phyloP scores from a whole-genome alignment of 345 rosid genomes.

The Cardiospermum halicacabum region DNA sequence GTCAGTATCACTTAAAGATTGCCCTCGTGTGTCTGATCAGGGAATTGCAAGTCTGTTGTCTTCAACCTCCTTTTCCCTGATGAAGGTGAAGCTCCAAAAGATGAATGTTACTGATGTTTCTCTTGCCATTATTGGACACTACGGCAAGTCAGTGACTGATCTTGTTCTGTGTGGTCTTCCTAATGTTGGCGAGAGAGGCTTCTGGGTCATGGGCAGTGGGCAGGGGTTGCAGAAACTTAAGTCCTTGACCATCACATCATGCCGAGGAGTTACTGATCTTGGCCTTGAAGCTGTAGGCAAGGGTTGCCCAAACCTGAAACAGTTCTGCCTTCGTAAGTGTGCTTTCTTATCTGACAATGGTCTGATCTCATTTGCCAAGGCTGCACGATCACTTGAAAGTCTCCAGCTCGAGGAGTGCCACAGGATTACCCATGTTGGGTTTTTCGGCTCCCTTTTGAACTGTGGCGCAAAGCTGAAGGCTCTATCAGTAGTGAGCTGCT shows the following conservation, averaged over 20 bases:
- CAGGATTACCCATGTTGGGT: slow-evolving; percentile 83
- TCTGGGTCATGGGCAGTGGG: slow-evolving; percentile 97
- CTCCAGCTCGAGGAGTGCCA: slow-evolving; percentile 91
- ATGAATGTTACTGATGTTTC: slow-evolving; percentile 76
- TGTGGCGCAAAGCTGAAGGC: slow-evolving; percentile 70
- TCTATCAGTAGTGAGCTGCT: slow-evolving; percentile 60
- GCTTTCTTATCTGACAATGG: slow-evolving; percentile 71
- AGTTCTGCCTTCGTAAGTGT: slow-evolving; percentile 47
- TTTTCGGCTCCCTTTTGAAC: slow-evolving; percentile 67
- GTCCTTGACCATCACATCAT: slow-evolving; percentile 55
- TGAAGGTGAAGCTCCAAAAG: slow-evolving; percentile 70
- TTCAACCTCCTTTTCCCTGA: slow-evolving; percentile 37
- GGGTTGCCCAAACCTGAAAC: slow-evolving; percentile 78
- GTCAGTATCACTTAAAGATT: slow-evolving; percentile 65
- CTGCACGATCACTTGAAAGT: slow-evolving; percentile 63
- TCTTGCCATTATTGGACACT: slow-evolving; percentile 83
- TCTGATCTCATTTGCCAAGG: slow-evolving; percentile 63
- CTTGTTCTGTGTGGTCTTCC: slow-evolving; percentile 58
- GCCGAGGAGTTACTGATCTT: slow-evolving; percentile 67
- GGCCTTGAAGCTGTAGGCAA: slow-evolving; percentile 76
- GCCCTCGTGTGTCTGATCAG: slow-evolving; percentile 83
- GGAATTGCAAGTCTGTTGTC: slow-evolving; percentile 66
- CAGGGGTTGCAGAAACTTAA: slow-evolving; percentile 74
- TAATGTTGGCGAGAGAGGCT: slow-evolving; percentile 72
- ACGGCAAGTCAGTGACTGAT: slow-evolving; percentile 68